Evolutionary conservation across 495 filamentous ascomycete species (phyloP).

Genomic region (Podospora pseudocomata): DNA sequence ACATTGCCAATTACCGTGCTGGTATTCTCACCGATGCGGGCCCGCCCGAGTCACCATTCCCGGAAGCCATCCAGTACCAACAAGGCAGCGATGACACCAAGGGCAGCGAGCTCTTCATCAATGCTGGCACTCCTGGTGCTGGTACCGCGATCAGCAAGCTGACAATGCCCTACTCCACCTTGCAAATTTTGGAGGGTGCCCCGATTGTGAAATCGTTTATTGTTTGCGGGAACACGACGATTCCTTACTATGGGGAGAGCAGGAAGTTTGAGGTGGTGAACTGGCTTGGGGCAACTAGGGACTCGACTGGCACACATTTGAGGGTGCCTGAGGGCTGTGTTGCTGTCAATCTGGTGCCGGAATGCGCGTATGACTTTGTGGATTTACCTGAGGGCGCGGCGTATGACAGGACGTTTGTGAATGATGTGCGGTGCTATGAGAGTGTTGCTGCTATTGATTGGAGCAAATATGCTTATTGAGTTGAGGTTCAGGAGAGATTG

Average conservation of each 20-base stretch:
- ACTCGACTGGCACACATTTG: conserved; percentile 7
- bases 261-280: conserved; percentile 8
- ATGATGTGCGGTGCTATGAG: conserved; percentile 16
- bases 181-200: conserved; percentile 1
- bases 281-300: conserved; percentile 12
- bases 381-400: conserved; percentile 1
- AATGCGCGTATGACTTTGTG: conserved; percentile 7
- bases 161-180: not conserved
- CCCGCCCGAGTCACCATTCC: not conserved
- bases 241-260: conserved; percentile 10
- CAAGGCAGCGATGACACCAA: not conserved
- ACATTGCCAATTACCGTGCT: not conserved
- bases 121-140: not conserved
- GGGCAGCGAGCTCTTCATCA: not conserved
- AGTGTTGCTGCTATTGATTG: conserved; percentile 9
- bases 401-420: conserved; percentile 8
- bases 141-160: conserved; percentile 4
- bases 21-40: conserved; percentile 7
- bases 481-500: not conserved
- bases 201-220: conserved; percentile 3
- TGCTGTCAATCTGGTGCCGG: conserved; percentile 6
- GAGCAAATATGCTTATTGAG: not conserved
- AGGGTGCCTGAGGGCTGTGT: conserved; percentile 8
- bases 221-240: conserved; percentile 6
- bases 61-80: not conserved